Conservation (phyloP, 116 monocot genomes). For the Phalaenopsis hybrid region DNA sequence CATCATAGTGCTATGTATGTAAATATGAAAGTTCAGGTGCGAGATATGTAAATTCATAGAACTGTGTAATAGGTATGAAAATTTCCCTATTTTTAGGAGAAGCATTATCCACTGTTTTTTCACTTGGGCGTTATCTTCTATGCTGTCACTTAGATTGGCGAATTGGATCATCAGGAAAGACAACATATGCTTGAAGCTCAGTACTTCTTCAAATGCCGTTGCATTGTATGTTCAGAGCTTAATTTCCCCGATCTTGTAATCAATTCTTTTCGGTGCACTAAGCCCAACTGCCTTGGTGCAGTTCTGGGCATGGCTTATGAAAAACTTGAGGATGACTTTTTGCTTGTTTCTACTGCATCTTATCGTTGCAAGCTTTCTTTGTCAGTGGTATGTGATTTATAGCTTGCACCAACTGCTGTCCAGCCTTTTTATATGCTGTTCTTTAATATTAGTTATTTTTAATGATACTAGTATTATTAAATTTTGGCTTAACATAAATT, state of each 20-base stretch:
- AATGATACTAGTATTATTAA: background rate
- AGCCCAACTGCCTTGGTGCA: slow-evolving; percentile 57
- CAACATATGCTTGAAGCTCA: slow-evolving; percentile 57
- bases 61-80: too few relatives aligned
- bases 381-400: slow-evolving; percentile 14
- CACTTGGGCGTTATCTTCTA: background rate
- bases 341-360: slow-evolving; percentile 27
- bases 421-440: background rate
- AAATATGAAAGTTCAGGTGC: too few relatives aligned
- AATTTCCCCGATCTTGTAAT: slow-evolving; percentile 80
- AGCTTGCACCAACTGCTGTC: background rate
- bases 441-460: background rate
- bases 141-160: slow-evolving; percentile 48
- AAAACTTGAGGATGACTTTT: slow-evolving; percentile 16
- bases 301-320: slow-evolving; percentile 34
- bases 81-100: background rate
- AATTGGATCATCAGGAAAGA: slow-evolving; percentile 51
- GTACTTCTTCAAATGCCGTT: slow-evolving; percentile 78
- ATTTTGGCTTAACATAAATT: background rate
- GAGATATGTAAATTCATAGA: too few relatives aligned
- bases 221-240: slow-evolving; percentile 59
- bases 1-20: too few relatives aligned
- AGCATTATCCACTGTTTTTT: background rate
- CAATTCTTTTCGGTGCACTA: slow-evolving; percentile 60
- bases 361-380: slow-evolving; percentile 19